Evolutionary conservation across 2,329 filamentous ascomycete species (phyloP), one percentile per base, ranked within the genome.

Genomic region (Shiraia sp.): DNA sequence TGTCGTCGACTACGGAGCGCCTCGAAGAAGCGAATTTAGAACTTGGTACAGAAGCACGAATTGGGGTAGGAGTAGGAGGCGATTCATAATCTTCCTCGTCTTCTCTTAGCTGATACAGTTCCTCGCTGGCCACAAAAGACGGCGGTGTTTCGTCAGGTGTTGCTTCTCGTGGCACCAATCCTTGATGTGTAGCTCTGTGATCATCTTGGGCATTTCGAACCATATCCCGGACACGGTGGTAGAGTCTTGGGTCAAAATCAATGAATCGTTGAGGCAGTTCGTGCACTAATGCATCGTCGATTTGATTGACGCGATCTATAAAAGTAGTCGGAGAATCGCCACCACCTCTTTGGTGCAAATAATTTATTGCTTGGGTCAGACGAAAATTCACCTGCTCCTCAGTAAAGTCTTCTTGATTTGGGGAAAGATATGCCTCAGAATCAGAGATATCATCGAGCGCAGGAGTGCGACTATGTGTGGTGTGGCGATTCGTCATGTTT

Each of bases 341-440:
- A 4, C 50, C 50, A 19, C 61, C 57, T 36, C 62, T 52, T 12
- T 42, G 26, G 13, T 40, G 31, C 26, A 68, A 32, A 40, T 68
- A 68, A 16, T 44, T 47, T 33, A 66, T 56, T 2, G 62, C 61
- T 47, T 61, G 53, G 14, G 41, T 45, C 9, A 68, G 51, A 25
- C 54, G 53, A 10, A 34, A 42, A 31, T 68, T 63, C 32, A 39
- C 14, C 0, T 55, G 32, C 13, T 38, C 40, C 17, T 43, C 33
- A 10, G 34, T 45, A 24, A 36, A 24, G 5, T 43, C 40, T 10
- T 43, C 45, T 10, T 47, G 40, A 22, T 30, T 45, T 6, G 31
- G 22, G 9, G 36, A 40, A n/a, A 37, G 30, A 6, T 34, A 35
- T 1, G 49, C 31, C 30, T 49, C 43, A 2, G 32, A 30, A 13